phyloP scores from a whole-genome alignment of 2,329 filamentous ascomycete genomes.

The Calonectria leucothoes region DNA sequence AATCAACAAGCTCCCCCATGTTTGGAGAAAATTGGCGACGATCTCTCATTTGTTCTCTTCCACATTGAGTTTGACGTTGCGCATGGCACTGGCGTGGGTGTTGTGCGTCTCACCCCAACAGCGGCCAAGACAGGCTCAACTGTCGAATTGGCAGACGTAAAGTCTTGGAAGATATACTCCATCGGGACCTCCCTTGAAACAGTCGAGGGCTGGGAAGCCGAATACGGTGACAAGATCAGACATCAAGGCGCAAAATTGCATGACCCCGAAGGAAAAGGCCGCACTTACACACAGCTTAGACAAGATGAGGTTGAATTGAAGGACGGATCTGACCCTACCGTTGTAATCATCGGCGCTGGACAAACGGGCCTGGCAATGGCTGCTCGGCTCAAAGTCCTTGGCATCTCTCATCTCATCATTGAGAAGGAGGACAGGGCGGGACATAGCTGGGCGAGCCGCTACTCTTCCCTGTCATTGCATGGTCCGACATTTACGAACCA shows the following conservation, averaged over 20 bases:
- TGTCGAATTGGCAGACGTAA: background rate
- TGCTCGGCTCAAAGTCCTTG: conserved; percentile 9
- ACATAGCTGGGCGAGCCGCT: conserved; percentile 9
- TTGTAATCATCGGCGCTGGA: conserved; percentile 6
- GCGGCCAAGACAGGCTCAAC: background rate
- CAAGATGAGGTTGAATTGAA: background rate
- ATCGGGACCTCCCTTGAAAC: conserved; percentile 7
- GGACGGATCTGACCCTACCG: background rate
- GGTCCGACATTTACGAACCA: conserved; percentile 14
- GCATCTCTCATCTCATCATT: conserved; percentile 10
- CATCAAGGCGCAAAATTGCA: background rate
- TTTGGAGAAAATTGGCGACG: background rate
- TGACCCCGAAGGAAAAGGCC: background rate
- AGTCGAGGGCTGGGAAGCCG: conserved; percentile 4
- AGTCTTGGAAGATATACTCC: conserved; percentile 5
- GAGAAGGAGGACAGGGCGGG: conserved; percentile 7
- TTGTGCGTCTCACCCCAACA: conserved; percentile 9
- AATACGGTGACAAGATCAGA: conserved; percentile 7
- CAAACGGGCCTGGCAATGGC: conserved; percentile 11
- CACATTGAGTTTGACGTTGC: conserved; percentile 10
- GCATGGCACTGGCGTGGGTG: conserved; percentile 4
- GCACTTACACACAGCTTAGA: conserved; percentile 1
- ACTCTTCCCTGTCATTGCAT: conserved; percentile 2
- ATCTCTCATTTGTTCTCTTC: conserved; percentile 3
- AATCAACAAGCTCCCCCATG: background rate